Percentiles rank a stretch among this genome's conserved stretches.
Evolutionary conservation across 139 green algal species (phyloP).

Genomic region (Volvox africanus): DNA sequence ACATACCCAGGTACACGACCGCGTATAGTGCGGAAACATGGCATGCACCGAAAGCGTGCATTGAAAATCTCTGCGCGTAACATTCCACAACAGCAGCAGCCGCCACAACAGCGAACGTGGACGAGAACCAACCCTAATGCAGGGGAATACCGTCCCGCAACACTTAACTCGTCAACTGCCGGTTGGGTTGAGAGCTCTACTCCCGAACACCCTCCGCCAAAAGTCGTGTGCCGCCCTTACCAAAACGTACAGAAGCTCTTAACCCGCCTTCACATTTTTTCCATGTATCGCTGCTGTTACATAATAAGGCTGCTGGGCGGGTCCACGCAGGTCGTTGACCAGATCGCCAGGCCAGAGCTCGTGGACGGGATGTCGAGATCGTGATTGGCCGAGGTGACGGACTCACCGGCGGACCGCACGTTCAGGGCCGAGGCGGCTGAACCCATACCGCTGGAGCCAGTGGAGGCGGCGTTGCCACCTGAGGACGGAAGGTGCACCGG

Average conservation of each 20-base stretch:
- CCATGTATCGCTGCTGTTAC: neutral
- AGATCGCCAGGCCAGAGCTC: slow-evolving; percentile 15
- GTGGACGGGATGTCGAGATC: slow-evolving; percentile 12
- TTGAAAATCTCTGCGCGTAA: too few species aligned
- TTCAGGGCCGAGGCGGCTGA: neutral
- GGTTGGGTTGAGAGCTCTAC: neutral
- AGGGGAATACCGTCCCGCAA: neutral
- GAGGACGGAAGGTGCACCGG: neutral
- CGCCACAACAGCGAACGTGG: neutral
- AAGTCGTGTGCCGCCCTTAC: neutral
- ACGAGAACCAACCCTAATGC: neutral
- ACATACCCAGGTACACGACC: too few species aligned
- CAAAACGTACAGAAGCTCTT: neutral
- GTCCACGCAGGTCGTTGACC: neutral
- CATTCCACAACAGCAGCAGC: too few species aligned
- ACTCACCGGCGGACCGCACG: neutral
- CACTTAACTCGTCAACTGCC: neutral
- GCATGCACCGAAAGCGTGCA: too few species aligned
- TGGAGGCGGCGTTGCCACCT: neutral
- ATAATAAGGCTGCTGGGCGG: neutral
- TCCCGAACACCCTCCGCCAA: neutral
- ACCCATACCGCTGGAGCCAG: neutral
- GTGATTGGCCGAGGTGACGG: neutral
- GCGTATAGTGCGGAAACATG: too few species aligned
- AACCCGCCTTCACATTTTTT: neutral